Evolutionary conservation across 306 rosid genomes (phyloP), one percentile per base, ranked within the genome.

Genomic region (Cucumis sativus): DNA sequence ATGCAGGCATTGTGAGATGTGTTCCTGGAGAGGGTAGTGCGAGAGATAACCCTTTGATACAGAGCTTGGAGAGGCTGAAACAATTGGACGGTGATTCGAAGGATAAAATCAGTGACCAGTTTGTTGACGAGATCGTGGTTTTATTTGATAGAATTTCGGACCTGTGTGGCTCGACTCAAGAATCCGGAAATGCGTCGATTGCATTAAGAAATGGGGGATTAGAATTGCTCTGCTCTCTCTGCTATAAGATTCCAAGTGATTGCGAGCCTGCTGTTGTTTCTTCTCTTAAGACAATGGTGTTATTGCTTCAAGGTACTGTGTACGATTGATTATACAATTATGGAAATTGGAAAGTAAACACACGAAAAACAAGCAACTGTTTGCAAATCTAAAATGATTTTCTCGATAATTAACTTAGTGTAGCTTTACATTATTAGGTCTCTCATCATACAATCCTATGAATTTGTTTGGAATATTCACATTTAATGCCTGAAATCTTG

Each of bases 151-250:
- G 75, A 33, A 87, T 92, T 11, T 54, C 69, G 3, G 88, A 85
- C 61, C 70, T 88, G 45, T 90, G 96, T 60, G 56, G 59, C 10
- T 77, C 66, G 6, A 76, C 39, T 6, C 66, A 81, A 43, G 91
- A 85, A 49, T 85, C 89, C 13, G 90, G 85, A 17, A 84, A 85
- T 84, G 88, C 87, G 0, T 90, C 96, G 12, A 85, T 95, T 78
- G 97, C 96, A 0, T 74, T 93, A 2, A 90, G 83, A 80, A 92
- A 92, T 76, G 92, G 92, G 5, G 96, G 88, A 33, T 79, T 95
- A 51, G 87, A 88, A 52, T 77, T 95, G 85, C 52, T 84, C 58
- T 92, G 91, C 59, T 88, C 90, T 49, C 45, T 90, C 54, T 88
- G 90, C 71, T 87, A 88, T 18, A 89, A 88, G 84, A 77, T 88